A percentile compares a stretch with the other conserved stretches of the same genome.
Conservation (phyloP, 2,329 filamentous ascomycete genomes). For the Lomentospora prolificans region DNA sequence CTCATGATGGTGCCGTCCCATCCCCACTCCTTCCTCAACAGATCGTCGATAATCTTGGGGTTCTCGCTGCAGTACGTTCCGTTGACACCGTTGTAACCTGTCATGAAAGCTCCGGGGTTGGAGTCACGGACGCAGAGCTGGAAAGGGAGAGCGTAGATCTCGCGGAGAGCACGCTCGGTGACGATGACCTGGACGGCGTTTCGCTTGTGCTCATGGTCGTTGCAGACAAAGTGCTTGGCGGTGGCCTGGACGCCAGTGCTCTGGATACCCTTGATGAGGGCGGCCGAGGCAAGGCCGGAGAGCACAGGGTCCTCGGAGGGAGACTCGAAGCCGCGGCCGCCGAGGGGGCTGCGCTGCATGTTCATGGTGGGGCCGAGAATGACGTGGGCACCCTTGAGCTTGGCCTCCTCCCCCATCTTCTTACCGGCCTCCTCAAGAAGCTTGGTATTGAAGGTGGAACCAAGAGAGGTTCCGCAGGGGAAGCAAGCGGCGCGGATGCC, state of each 20-base stretch:
- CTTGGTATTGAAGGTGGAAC: constrained; percentile 45
- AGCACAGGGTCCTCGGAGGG: constrained; percentile 49
- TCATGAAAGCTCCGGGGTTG: constrained; percentile 46
- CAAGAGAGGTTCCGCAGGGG: constrained; percentile 48
- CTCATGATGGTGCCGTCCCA: constrained; percentile 49
- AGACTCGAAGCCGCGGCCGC: constrained; percentile 50
- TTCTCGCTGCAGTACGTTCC: constrained; percentile 47
- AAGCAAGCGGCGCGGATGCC: constrained; percentile 51
- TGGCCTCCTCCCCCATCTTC: constrained; percentile 42
- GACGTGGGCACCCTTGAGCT: constrained; percentile 46
- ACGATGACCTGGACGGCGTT: constrained; percentile 45
- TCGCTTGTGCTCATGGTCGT: constrained; percentile 50
- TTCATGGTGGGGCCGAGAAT: constrained; percentile 55
- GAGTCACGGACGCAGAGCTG: constrained; percentile 44
- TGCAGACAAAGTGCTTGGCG: constrained; percentile 53
- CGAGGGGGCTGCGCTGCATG: constrained; percentile 50
- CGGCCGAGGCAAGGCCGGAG: constrained; percentile 42
- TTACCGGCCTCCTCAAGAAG: constrained; percentile 41
- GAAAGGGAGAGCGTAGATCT: constrained; percentile 50
- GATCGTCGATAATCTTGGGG: constrained; percentile 35
- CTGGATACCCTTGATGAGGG: constrained; percentile 45
- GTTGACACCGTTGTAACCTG: constrained; percentile 49
- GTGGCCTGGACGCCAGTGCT: constrained; percentile 45
- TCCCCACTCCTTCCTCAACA: constrained; percentile 47
- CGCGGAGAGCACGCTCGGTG: constrained; percentile 45